Evolutionary conservation across 1,284 basidiomycete genomes (phyloP).

Genomic region (Hymenochaete sp.): DNA sequence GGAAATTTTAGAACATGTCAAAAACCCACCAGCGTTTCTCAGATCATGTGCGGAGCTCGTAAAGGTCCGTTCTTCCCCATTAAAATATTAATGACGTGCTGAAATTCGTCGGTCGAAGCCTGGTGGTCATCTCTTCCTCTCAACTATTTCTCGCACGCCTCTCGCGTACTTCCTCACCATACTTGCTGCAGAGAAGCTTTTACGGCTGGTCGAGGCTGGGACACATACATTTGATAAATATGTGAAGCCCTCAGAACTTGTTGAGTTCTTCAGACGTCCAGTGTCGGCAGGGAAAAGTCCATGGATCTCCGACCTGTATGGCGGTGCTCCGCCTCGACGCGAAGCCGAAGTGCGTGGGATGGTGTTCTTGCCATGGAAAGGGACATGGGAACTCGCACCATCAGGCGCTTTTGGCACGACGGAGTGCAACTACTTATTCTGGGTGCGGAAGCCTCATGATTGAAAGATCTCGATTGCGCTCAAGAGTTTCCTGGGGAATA

Average conservation of each 20-base stretch:
- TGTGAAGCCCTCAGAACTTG: conserved; percentile 83
- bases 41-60: conserved; percentile 73
- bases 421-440: conserved; percentile 76
- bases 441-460: conserved; percentile 55
- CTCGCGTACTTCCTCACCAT: conserved; percentile 88
- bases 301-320: conserved; percentile 38
- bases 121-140: conserved; percentile 91
- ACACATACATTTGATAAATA: conserved; percentile 93
- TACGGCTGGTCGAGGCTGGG: conserved; percentile 78
- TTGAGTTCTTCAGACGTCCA: conserved; percentile 67
- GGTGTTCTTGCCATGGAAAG: conserved; percentile 71
- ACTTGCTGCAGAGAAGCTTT: conserved; percentile 78
- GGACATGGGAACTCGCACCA: conserved; percentile 64
- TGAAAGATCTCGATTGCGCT: too few relatives aligned
- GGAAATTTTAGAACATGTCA: conserved; percentile 98
- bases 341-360: conserved; percentile 80
- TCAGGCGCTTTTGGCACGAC: conserved; percentile 51
- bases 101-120: conserved; percentile 54
- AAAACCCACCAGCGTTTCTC: conserved; percentile 82
- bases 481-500: too few relatives aligned
- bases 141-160: conserved; percentile 93
- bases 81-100: background rate
- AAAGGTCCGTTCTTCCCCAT: conserved; percentile 44
- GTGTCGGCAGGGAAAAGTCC: conserved; percentile 33
- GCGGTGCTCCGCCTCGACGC: conserved; percentile 41